Conservation (phyloP, 352 stramenopile species). For the Ophiocytium majus region DNA sequence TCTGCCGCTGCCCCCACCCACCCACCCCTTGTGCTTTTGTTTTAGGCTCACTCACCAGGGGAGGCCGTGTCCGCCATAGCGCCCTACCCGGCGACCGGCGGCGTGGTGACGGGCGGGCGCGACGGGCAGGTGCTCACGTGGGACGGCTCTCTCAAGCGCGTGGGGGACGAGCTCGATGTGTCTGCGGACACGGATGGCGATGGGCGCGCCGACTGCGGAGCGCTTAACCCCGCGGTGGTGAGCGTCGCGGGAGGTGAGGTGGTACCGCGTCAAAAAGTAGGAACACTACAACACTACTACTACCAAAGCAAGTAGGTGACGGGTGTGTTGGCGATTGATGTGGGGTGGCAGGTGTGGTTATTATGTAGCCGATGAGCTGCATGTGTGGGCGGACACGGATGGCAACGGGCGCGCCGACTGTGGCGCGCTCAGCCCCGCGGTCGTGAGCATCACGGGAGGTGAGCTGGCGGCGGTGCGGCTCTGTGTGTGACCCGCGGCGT, state of each 20-base stretch:
- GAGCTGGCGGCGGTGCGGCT: not conserved
- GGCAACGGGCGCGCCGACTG: conserved; percentile 33
- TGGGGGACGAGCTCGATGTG: conserved; percentile 3
- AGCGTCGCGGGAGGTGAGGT: not conserved
- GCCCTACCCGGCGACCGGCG: conserved; percentile 35
- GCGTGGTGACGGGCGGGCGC: conserved; percentile 74
- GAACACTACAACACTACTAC: too few relatives aligned
- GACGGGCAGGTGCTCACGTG: conserved; percentile 74
- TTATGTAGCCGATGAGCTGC: too few relatives aligned
- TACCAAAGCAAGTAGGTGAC: too few relatives aligned
- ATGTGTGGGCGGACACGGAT: conserved; percentile 50
- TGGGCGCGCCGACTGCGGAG: not conserved
- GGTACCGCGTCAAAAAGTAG: too few relatives aligned
- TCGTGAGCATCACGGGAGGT: conserved; percentile 36
- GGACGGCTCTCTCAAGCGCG: conserved; percentile 64
- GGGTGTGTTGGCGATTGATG: too few relatives aligned
- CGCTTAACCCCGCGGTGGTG: not conserved
- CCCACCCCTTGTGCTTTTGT: too few relatives aligned
- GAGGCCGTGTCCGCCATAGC: conserved; percentile 38
- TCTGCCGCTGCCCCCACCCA: too few relatives aligned
- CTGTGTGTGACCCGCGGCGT: not conserved
- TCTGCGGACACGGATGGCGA: conserved; percentile 12
- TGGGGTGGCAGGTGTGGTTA: too few relatives aligned
- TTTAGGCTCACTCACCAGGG: conserved; percentile 62
- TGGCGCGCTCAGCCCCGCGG: conserved; percentile 24